Base-by-base conservation (phyloP, 768 basidiomycete species). In the Tulasnella sp. region DNA sequence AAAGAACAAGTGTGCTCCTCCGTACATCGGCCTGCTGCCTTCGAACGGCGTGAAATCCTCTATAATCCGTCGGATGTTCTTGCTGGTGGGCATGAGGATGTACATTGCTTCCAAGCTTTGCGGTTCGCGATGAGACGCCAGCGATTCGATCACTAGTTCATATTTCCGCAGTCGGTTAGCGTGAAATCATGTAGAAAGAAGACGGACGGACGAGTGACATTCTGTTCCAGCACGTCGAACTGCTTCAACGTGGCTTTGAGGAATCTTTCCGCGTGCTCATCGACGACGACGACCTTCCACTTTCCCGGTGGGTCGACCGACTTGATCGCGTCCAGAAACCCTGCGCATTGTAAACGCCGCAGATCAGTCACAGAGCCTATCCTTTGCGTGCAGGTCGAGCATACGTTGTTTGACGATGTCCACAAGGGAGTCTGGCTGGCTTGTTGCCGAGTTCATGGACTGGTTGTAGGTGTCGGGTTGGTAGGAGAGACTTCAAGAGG, bases 261-360 rank as follows among this genome's bases (percentile, higher is more conserved):
- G 69, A 98, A 82, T 78, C 85, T 88, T 80, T 95, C 90, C 32
- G 95, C 90, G 81, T 92, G 87, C 75, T 95, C 93, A 80, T 99
- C 97, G 69, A 98, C 91, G 73, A 99, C 94, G 59, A 98, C 87
- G 76, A 97, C 91, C 86, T 99, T 99, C 97, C 97, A 99, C 85
- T 87, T 83, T 72, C 87, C 88, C 22, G 90, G 88, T 2, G 95
- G 92, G 78, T 90, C 88, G 63, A 94, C 92, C 62, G 92, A 91
- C 79, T 91, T 86, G 77, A 96, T 90, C 19, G 91, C 89, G 65
- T 94, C 91, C 74, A 95, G 84, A 79, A 95, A 94, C 78, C 90
- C 94, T 95, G 77, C 2, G 34, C 26, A 73, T 22, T 14, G 3
- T 3, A 35, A 35, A 39, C 37, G 22, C 37, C 34, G 47, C 9